These are phyloP conservation scores for Amylostereum areolatum DNA, from an alignment of 1,284 basidiomycete species.

Conservation along the genomic window DNA sequence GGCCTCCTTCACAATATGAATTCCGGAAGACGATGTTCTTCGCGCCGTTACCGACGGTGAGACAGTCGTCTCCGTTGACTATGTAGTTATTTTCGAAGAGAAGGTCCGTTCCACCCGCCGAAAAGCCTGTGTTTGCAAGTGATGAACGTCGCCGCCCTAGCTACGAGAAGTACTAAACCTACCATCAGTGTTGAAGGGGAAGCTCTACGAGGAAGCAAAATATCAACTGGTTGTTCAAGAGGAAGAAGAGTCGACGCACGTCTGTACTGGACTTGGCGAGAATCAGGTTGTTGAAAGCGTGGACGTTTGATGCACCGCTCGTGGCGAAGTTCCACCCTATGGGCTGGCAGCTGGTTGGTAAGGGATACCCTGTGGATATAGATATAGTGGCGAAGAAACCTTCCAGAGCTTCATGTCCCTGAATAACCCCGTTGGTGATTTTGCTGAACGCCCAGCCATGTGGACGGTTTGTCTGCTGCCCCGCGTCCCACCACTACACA, in stretches of 20 bases:
- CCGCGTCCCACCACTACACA: conserved; percentile 53
- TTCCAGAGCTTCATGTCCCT: conserved; percentile 56
- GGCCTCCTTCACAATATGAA: conserved; percentile 48
- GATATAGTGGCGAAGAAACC: conserved; percentile 21
- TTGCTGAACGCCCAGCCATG: conserved; percentile 48
- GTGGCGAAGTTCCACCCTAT: conserved; percentile 55
- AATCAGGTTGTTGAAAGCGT: conserved; percentile 50
- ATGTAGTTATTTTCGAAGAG: conserved; percentile 54
- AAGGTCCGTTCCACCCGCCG: conserved; percentile 48
- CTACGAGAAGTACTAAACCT: neutral
- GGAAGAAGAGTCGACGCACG: conserved; percentile 6
- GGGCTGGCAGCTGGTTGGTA: conserved; percentile 28
- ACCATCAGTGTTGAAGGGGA: conserved; percentile 59
- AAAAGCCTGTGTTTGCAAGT: conserved; percentile 36
- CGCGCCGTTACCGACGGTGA: conserved; percentile 52
- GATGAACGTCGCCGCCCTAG: neutral
- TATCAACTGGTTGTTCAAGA: neutral
- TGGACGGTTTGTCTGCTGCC: conserved; percentile 48
- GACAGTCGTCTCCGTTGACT: conserved; percentile 56
- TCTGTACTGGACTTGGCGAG: conserved; percentile 39
- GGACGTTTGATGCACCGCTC: conserved; percentile 42
- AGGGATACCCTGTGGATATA: neutral
- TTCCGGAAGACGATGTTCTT: conserved; percentile 49
- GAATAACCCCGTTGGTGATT: conserved; percentile 47
- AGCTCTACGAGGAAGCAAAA: conserved; percentile 29